Base-by-base conservation (phyloP, 345 rosid species). In the Jatropha curcas region DNA sequence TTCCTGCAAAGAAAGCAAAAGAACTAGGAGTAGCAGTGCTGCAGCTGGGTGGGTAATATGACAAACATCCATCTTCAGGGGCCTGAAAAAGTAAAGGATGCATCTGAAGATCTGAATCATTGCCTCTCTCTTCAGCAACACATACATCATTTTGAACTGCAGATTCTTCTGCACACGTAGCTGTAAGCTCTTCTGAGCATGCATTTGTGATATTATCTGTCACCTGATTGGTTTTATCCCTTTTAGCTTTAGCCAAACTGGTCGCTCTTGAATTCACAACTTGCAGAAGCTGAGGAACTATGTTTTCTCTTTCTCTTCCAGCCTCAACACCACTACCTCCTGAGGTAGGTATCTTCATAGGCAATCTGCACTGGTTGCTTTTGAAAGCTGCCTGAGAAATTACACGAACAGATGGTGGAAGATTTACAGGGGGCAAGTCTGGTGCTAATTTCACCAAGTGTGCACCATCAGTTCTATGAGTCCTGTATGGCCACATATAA, bases 351-450 rank as follows among this genome's bases (percentile, higher is more conserved):
- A 76, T 71, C 78, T 69, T 79, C 22, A 73, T 61, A 76, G 84
- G 78, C 43, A 75, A 71, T 66, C 81, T 86, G 75, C 78, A 53
- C 51, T 80, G 86, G 72, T 78, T 73, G 78, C 72, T 84, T 65
- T 78, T 76, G 67, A 89, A 84, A 79, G 82, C 88, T 73, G 94
- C 77, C 79, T 84, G 88, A 1, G 99, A 82, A 79, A 95, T 84
- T 60, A 95, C 86, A 80, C 93, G 92, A 68, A 89, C 97, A 41
- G 96, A 84, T 25, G 90, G 88, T 50, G 97, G 99, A 83, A 95
- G 99, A 87, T 91, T 91, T 71, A 95, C 89, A 3, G 93, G 93
- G 56, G 99, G 98, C 74, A 95, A 79, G 72, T 88, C 97, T 73
- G 98, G 99, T 64, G 98, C 96, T 78, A 91, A 86, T 81, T 90